A percentile compares a stretch with the other conserved stretches of the same genome.
phyloP scores from a whole-genome alignment of 352 stramenopile species.

The Pythium rhizo-oryzae region DNA sequence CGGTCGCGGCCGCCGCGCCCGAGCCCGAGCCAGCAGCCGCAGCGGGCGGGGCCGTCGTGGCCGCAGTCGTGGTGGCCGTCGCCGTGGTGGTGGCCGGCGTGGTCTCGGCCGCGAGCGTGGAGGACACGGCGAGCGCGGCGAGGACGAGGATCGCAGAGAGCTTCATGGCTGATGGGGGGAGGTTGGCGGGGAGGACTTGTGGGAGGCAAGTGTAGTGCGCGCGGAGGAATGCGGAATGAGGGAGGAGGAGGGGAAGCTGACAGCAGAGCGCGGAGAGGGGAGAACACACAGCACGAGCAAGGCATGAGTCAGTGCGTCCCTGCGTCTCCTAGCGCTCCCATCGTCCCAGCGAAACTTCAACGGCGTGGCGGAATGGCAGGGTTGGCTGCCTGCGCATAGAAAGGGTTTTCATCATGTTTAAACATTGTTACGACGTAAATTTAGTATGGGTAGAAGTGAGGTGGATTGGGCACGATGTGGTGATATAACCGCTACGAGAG shows the following conservation, averaged over 20 bases:
- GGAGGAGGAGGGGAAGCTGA: constrained; percentile 1
- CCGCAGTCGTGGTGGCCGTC: background rate
- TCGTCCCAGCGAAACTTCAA: background rate
- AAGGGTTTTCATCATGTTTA: background rate
- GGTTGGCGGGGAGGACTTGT: constrained; percentile 6
- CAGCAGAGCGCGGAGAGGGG: background rate
- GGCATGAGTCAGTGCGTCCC: too few relatives aligned
- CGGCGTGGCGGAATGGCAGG: background rate
- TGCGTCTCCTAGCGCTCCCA: too few relatives aligned
- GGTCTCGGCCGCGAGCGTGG: constrained; percentile 3
- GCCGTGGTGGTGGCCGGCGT: background rate
- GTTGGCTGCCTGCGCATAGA: constrained; percentile 18
- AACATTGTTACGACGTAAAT: background rate
- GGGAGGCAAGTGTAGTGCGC: constrained; percentile 1
- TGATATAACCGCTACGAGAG: too few relatives aligned
- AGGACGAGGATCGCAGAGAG: constrained; percentile 20
- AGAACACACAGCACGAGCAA: background rate
- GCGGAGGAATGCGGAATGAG: constrained; percentile 22
- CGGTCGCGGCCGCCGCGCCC: constrained; percentile 6
- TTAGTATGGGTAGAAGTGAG: background rate
- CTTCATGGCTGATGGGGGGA: constrained; percentile 28
- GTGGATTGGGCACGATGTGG: background rate
- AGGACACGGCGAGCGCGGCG: constrained; percentile 21
- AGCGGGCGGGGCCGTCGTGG: background rate
- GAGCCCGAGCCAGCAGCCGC: constrained; percentile 10